A percentile compares a stretch with the other conserved stretches of the same genome.
These are phyloP conservation scores for Thalassiosira mediterranea DNA, from an alignment of 352 stramenopile species.

Conservation along the genomic window DNA sequence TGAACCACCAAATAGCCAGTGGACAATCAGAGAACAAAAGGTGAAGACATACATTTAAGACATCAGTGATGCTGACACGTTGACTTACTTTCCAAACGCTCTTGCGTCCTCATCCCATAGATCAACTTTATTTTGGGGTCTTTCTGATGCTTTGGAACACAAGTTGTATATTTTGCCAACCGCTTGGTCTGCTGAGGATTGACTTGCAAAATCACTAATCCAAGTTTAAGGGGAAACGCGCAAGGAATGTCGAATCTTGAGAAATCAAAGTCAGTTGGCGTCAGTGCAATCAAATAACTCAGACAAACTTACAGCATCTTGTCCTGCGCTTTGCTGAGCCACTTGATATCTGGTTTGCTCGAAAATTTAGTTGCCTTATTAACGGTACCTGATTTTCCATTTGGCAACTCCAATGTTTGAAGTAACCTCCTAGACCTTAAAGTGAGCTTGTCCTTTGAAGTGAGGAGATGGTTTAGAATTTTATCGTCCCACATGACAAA, in stretches of 20 bases:
- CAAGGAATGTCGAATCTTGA: neutral
- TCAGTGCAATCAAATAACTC: too few species aligned
- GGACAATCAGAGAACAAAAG: neutral
- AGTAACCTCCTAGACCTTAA: neutral
- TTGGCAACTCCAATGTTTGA: neutral
- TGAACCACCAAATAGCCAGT: neutral
- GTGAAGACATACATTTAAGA: too few species aligned
- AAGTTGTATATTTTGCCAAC: constrained; percentile 9
- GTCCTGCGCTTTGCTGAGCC: constrained; percentile 5
- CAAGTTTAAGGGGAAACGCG: neutral
- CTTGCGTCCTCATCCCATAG: neutral
- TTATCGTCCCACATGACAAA: constrained; percentile 6
- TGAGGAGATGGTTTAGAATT: neutral
- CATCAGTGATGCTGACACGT: too few species aligned
- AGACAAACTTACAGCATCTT: neutral
- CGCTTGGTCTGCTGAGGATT: neutral
- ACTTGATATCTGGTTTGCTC: neutral
- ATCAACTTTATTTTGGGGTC: neutral
- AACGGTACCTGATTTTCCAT: neutral
- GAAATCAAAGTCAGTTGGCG: too few species aligned
- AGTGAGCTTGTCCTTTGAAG: constrained; percentile 1
- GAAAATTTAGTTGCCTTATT: constrained; percentile 4
- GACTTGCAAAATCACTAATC: neutral
- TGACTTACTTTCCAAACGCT: neutral
- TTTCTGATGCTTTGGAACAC: constrained; percentile 5